Evolutionary conservation across 208 protist species (phyloP).

Genomic region (Strigomonas galati): DNA sequence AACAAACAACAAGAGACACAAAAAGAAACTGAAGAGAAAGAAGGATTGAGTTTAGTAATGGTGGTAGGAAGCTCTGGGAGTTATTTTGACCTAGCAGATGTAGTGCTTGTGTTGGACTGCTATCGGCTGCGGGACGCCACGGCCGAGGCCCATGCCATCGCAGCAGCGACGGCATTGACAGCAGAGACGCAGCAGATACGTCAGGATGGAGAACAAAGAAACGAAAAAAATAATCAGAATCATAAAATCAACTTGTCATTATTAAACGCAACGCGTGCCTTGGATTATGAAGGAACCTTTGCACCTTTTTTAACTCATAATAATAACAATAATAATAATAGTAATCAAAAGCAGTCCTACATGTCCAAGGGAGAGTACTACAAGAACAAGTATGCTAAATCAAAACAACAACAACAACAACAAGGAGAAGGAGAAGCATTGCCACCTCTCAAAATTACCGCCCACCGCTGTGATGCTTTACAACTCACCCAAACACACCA

Average conservation of each 20-base stretch:
- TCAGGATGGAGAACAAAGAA: neutral
- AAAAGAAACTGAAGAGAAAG: too few species aligned
- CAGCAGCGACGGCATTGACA: neutral
- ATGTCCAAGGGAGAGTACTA: conserved; percentile 10
- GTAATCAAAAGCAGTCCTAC: too few species aligned
- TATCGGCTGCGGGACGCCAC: conserved; percentile 84
- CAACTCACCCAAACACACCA: conserved; percentile 24
- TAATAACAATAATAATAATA: too few species aligned
- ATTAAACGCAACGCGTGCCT: neutral
- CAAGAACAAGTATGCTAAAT: conserved; percentile 3
- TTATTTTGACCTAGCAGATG: conserved; percentile 90
- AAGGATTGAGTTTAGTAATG: conserved; percentile 77
- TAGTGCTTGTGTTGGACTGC: conserved; percentile 83
- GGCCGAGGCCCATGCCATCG: conserved; percentile 24
- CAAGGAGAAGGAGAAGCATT: neutral
- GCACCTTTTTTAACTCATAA: neutral
- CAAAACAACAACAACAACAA: neutral
- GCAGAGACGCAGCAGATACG: neutral
- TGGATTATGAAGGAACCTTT: neutral
- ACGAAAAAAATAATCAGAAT: neutral
- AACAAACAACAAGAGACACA: neutral
- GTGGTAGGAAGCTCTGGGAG: conserved; percentile 92
- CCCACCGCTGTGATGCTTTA: conserved; percentile 27
- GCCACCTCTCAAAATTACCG: conserved; percentile 54
- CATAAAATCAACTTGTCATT: too few species aligned